Evolutionary conservation across 192 early-diverging fungal genomes (phyloP).

Genomic region (Phlyctochytrium arcticum): DNA sequence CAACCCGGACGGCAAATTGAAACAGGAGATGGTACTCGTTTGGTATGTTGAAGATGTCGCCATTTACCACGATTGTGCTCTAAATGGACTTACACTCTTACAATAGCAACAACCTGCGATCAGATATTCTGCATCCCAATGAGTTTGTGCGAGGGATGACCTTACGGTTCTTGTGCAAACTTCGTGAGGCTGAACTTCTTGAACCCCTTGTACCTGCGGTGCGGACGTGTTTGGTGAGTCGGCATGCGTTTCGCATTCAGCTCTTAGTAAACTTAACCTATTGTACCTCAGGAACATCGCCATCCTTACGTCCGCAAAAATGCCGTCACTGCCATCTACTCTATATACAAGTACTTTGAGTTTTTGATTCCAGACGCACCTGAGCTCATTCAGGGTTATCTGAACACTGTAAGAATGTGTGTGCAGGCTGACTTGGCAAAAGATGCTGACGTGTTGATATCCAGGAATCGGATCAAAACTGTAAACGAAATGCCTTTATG

Average conservation of each 20-base stretch:
- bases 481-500: conserved; percentile 91
- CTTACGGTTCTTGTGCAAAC: conserved; percentile 91
- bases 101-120: conserved; percentile 83
- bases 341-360: conserved; percentile 85
- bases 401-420: conserved; percentile 20
- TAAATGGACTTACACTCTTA: too few relatives aligned
- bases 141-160: conserved; percentile 95
- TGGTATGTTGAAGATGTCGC: conserved; percentile 58
- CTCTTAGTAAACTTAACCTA: too few relatives aligned
- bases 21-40: conserved; percentile 89
- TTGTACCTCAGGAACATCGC: conserved; percentile 90
- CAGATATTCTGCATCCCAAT: conserved; percentile 97
- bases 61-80: too few relatives aligned
- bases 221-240: conserved; percentile 74
- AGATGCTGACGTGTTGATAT: background rate
- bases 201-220: conserved; percentile 91
- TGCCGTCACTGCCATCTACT: conserved; percentile 87
- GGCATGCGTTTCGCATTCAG: too few relatives aligned
- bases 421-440: background rate
- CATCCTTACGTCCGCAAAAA: conserved; percentile 99
- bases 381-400: conserved; percentile 71
- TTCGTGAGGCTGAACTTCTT: conserved; percentile 89
- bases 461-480: conserved; percentile 88
- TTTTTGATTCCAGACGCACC: conserved; percentile 93
- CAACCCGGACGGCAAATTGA: conserved; percentile 85